Base-by-base conservation (phyloP, 371 early-diverging fungal species). In the Zopfochytrium polystomum region DNA sequence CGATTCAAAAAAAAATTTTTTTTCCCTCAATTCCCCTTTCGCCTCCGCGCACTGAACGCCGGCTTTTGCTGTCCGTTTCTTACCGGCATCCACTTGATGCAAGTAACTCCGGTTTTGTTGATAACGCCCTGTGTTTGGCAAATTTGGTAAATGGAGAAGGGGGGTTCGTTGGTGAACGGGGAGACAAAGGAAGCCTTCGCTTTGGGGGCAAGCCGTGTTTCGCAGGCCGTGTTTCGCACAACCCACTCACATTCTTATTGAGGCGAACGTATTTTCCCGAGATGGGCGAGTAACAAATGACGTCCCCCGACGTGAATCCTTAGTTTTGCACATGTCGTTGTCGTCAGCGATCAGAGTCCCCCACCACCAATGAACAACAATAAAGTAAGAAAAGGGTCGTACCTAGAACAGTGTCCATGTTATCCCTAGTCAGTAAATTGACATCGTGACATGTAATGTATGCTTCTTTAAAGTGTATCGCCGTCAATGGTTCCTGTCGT, bases 321-420 rank as follows among this genome's bases (percentile, higher is more conserved):
- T 34, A 7, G 43, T 6, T 30, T 54, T 22, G 22, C 48, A 48
- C 15, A 48, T 13, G 26, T 23, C n/a, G n/a, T 26, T 1, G 38
- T 11, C 23, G n/a, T n/a, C n/a, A n/a, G 13, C 23, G n/a, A 4
- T 0, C 2, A 52, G 23, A 31, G 27, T 29, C 25, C n/a, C 20
- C 26, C n/a, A 25, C 5, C 25, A 48, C 26, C 23, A 11, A 48
- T 23, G 13, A 11, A 23, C 1, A 13, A 11, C 42, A 9, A 11
- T 38, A 9, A 38, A n/a, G n/a, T 38, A n/a, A n/a, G 20, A 2
- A 3, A 7, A 45, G 90, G 83, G 60, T 88, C 91, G 57, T 86
- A 91, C 90, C 92, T 85, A 96, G 78, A 33, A 93, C 80, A 54
- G 92, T 89, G 29, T 95, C 95, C 30, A 91, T 82, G 3, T 83